Percentiles rank a stretch among this genome's conserved stretches.
Evolutionary conservation across 371 early-diverging fungal genomes (phyloP).

Genomic region (Rhizopus delemar): DNA sequence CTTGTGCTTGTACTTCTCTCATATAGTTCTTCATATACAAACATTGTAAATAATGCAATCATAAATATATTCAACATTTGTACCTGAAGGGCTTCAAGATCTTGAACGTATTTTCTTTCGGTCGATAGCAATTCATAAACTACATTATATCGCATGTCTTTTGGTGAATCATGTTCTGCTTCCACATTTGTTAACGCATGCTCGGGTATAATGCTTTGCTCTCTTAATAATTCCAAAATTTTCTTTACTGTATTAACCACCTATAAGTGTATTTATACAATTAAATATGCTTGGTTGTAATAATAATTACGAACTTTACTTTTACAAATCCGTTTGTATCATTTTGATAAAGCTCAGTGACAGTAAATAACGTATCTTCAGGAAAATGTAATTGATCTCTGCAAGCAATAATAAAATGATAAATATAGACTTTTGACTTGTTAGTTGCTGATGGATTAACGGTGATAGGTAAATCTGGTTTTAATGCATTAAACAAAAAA

Average conservation of each 20-base stretch:
- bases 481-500: slow-evolving; percentile 75
- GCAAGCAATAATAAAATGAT: slow-evolving; percentile 78
- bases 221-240: slow-evolving; percentile 36
- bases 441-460: slow-evolving; percentile 55
- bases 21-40: slow-evolving; percentile 36
- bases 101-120: slow-evolving; percentile 86
- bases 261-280: slow-evolving; percentile 16
- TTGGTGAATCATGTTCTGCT: slow-evolving; percentile 52
- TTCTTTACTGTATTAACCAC: slow-evolving; percentile 42
- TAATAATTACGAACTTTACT: slow-evolving; percentile 49
- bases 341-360: slow-evolving; percentile 85
- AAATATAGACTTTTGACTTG: slow-evolving; percentile 80
- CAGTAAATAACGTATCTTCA: slow-evolving; percentile 79
- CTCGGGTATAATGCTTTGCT: slow-evolving; percentile 34
- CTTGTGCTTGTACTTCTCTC: slow-evolving; percentile 55
- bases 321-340: slow-evolving; percentile 95
- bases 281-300: background rate
- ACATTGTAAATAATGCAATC: background rate
- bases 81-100: slow-evolving; percentile 68
- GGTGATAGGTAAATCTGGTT: slow-evolving; percentile 54
- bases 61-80: background rate
- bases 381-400: slow-evolving; percentile 66
- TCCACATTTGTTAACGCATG: slow-evolving; percentile 14
- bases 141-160: slow-evolving; percentile 82
- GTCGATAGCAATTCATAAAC: slow-evolving; percentile 88